phyloP scores from a whole-genome alignment of 2,329 filamentous ascomycete species.

The Penicillium glabrum region DNA sequence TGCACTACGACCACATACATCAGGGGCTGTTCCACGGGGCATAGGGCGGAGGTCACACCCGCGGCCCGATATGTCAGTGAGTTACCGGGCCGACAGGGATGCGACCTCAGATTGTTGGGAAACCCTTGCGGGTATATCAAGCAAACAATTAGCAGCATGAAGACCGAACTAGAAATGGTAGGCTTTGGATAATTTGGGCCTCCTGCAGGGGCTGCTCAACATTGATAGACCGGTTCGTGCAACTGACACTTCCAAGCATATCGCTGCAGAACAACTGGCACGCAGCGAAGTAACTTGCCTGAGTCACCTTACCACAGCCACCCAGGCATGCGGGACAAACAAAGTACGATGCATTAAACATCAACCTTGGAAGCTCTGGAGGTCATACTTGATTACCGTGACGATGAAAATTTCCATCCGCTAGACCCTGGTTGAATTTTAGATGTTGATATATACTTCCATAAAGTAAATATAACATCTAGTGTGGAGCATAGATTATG shows the following conservation, averaged over 20 bases:
- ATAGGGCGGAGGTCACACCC: neutral
- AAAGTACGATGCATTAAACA: neutral
- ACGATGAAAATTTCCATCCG: neutral
- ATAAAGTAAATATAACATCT: neutral
- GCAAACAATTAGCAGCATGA: neutral
- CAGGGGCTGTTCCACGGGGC: neutral
- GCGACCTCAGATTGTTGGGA: neutral
- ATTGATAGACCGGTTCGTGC: neutral
- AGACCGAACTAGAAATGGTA: neutral
- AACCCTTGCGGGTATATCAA: neutral
- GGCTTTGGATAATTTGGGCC: neutral
- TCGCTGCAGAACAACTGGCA: conserved; percentile 3
- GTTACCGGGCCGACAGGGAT: conserved; percentile 1
- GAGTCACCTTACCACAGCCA: neutral
- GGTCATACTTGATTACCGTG: neutral
- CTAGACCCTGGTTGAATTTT: neutral
- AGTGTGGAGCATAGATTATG: neutral
- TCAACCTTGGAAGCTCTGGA: too few relatives aligned
- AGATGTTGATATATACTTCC: neutral
- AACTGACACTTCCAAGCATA: neutral
- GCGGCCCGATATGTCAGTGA: neutral
- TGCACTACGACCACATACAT: neutral
- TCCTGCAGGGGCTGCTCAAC: neutral
- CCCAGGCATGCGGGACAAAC: neutral
- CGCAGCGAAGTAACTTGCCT: neutral